Base-by-base conservation (phyloP, 176 grass and related monocot species). In the Hyparrhenia diplandra region DNA sequence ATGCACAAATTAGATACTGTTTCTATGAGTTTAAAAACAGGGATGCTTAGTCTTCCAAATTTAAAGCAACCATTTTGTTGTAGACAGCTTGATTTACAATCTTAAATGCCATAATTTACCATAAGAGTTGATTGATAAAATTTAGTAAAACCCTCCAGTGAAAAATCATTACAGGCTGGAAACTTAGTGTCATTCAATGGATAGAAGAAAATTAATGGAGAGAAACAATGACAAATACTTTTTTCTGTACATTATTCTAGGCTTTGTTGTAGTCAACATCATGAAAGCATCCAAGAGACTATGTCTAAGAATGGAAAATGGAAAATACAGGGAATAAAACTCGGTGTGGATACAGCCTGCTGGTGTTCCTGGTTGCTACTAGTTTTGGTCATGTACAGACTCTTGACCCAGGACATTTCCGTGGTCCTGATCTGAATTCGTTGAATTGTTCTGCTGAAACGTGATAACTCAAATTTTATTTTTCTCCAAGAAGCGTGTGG, bases 371-470 rank as follows among this genome's bases (percentile, higher is more conserved):
- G 14, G 63, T 70, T 73, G 24, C 45, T 52, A 34, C 3, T 80
- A 20, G n/a, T 47, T 60, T 62, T 21, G 63, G 40, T 34, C 75
- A 80, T 74, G 30, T 74, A 29, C 27, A 67, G 60, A 67, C 18
- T 78, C 42, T 54, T 78, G 43, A 77, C 68, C 30, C 12, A 57
- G 21, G 58, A 88, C 73, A 74, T 67, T 74, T 24, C 62, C 23
- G 23, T 28, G 65, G 64, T 71, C 66, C 72, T 78, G 21, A 73
- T 88, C 67, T 74, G 59, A 60, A 28, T 12, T 16, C 69, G 17
- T 47, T 40, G 82, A 80, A 73, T 65, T 75, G 7, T 55, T 39
- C 40, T 80, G 30, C 9, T 82, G 16, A 36, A 82, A 41, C 20
- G 16, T 57, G 18, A 41, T 24, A 85, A 60, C 24, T 86, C 29